A percentile compares a stretch with the other conserved stretches of the same genome.
phyloP scores from a whole-genome alignment of 768 basidiomycete genomes.

The Leucogyrophana mollusca region DNA sequence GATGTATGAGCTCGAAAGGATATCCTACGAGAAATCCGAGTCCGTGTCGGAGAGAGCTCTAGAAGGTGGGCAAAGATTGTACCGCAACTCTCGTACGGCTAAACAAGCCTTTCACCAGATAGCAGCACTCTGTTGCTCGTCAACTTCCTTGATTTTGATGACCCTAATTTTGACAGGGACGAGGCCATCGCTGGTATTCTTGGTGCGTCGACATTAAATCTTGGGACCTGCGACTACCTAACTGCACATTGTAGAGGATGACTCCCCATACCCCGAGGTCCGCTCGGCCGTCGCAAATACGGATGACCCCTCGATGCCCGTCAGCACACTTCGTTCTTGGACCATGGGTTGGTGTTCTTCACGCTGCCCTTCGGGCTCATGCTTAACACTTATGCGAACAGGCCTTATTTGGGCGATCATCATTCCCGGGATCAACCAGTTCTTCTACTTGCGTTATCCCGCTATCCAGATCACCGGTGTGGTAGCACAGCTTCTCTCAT shows the following conservation, averaged over 20 bases:
- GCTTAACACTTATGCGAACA: slow-evolving; percentile 27
- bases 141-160: slow-evolving; percentile 41
- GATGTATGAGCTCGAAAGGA: too few species aligned
- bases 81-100: too few species aligned
- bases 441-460: slow-evolving; percentile 32
- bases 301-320: slow-evolving; percentile 58
- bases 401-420: slow-evolving; percentile 52
- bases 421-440: slow-evolving; percentile 46
- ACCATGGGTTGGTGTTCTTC: slow-evolving; percentile 44
- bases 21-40: too few species aligned
- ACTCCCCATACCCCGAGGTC: slow-evolving; percentile 66
- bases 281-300: slow-evolving; percentile 60
- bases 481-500: slow-evolving; percentile 68
- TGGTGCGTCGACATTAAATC: slow-evolving; percentile 22
- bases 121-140: too few species aligned
- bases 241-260: slow-evolving; percentile 38
- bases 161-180: slow-evolving; percentile 53
- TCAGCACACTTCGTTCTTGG: slow-evolving; percentile 62
- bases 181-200: slow-evolving; percentile 42
- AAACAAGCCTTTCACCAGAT: too few species aligned
- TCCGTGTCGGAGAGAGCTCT: too few species aligned
- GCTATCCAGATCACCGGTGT: slow-evolving; percentile 20
- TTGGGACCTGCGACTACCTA: background rate
- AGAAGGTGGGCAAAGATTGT: too few species aligned
- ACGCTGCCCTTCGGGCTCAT: background rate